A percentile compares a stretch with the other conserved stretches of the same genome.
Conservation (phyloP, 169 alveolate species). For the Eimeria mitis region DNA sequence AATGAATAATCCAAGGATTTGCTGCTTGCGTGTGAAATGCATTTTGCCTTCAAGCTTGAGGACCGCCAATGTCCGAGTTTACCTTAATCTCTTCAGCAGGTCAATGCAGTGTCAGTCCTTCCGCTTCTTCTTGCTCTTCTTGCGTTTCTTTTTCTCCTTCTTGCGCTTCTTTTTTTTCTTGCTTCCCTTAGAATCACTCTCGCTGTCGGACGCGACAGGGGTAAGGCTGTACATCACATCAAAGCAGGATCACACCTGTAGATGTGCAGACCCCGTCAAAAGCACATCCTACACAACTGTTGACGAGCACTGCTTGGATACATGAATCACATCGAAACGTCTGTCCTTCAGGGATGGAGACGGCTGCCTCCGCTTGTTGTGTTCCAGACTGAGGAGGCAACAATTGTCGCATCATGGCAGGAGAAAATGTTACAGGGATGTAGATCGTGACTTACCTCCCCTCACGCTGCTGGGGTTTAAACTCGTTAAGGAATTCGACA, state of each 20-base stretch:
- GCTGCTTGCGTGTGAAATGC: neutral
- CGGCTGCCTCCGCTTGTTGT: neutral
- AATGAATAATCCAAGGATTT: neutral
- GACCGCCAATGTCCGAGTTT: neutral
- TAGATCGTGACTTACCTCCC: conserved; percentile 1
- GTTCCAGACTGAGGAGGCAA: neutral
- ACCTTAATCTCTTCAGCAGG: neutral
- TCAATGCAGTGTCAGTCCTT: neutral
- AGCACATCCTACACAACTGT: neutral
- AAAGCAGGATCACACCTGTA: too few species aligned
- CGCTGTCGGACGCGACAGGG: conserved; percentile 74
- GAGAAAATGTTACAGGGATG: neutral
- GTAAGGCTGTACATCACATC: conserved; percentile 12
- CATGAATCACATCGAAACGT: neutral
- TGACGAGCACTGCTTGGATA: neutral
- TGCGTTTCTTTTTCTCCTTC: conserved; percentile 34
- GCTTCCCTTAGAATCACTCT: conserved; percentile 4
- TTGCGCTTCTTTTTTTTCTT: conserved; percentile 26
- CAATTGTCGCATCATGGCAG: neutral
- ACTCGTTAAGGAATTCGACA: conserved; percentile 62
- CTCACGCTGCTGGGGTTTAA: conserved; percentile 14
- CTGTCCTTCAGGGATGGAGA: neutral
- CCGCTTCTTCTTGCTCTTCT: conserved; percentile 15
- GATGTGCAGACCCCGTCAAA: neutral
- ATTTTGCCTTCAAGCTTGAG: neutral